Evolutionary conservation across 1,284 basidiomycete genomes (phyloP), one percentile per base, ranked within the genome.

Genomic region (Ceratobasidium sp.): DNA sequence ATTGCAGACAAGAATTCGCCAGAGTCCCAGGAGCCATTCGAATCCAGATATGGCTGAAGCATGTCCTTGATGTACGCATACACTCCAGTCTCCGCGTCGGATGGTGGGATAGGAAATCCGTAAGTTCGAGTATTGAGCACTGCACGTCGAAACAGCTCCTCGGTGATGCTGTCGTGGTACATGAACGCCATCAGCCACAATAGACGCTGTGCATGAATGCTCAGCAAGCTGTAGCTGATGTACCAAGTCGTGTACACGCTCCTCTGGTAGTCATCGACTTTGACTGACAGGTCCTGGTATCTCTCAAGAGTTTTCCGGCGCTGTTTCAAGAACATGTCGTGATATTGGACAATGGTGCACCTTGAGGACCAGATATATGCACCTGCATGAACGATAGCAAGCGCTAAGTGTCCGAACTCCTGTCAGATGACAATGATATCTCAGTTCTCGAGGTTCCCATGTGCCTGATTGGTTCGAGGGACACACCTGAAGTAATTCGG

Each of bases 351-450:
- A n/a, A n/a, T n/a, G n/a, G n/a, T n/a, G n/a, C n/a, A n/a, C n/a
- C n/a, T n/a, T n/a, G n/a, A n/a, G n/a, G n/a, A n/a, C n/a, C n/a
- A n/a, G n/a, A n/a, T n/a, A n/a, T n/a, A n/a, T n/a, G n/a, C n/a
- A n/a, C n/a, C n/a, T n/a, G n/a, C n/a, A n/a, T n/a, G n/a, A n/a
- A n/a, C n/a, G n/a, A n/a, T n/a, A n/a, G n/a, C n/a, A n/a, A n/a
- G n/a, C n/a, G n/a, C n/a, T n/a, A n/a, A n/a, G n/a, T 51, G 48
- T 2, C 74, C 74, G 16, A 75, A 31, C 9, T 69, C 56, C 51
- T 66, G 27, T n/a, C 46, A 49, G 5, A 8, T 49, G 4, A 19
- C 6, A 49, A n/a, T 19, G 22, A 49, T 49, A 49, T n/a, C n/a
- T n/a, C n/a, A n/a, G n/a, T n/a, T n/a, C n/a, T n/a, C n/a, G n/a